Evolutionary conservation across 345 rosid genomes (phyloP).

Genomic region (Ceriops tagal): DNA sequence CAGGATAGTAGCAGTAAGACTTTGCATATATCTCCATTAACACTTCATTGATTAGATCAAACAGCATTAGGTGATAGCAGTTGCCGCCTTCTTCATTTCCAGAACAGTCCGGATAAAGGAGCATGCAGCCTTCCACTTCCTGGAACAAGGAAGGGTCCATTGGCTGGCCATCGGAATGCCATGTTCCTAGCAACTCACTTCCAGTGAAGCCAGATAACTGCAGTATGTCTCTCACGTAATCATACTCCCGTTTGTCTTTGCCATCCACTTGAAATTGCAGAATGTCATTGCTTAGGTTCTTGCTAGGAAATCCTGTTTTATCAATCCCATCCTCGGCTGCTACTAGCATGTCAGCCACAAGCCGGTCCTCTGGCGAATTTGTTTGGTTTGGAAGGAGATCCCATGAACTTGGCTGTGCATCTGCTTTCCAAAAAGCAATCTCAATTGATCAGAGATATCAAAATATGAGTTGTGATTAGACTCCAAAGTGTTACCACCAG

Average conservation of each 20-base stretch:
- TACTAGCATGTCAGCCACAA: constrained; percentile 1
- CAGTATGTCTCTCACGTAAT: constrained; percentile 64
- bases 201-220: constrained; percentile 64
- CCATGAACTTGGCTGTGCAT: background rate
- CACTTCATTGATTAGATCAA: constrained; percentile 66
- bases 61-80: constrained; percentile 46
- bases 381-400: background rate
- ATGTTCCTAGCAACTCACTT: constrained; percentile 46
- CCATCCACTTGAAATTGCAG: constrained; percentile 32
- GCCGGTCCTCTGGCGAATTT: background rate
- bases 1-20: constrained; percentile 54
- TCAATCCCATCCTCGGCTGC: constrained; percentile 2
- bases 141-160: constrained; percentile 50
- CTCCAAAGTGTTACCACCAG: background rate
- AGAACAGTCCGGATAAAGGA: constrained; percentile 41
- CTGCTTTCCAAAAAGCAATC: background rate
- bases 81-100: constrained; percentile 37
- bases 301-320: constrained; percentile 10
- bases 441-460: background rate
- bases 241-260: constrained; percentile 46
- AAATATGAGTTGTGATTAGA: too few species aligned
- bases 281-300: constrained; percentile 7
- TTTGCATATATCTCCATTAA: constrained; percentile 55
- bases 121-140: constrained; percentile 46
- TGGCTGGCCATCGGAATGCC: constrained; percentile 68